These are phyloP conservation scores for Lichtheimia ornata DNA, from an alignment of 371 early-diverging fungal genomes.

Conservation along the genomic window DNA sequence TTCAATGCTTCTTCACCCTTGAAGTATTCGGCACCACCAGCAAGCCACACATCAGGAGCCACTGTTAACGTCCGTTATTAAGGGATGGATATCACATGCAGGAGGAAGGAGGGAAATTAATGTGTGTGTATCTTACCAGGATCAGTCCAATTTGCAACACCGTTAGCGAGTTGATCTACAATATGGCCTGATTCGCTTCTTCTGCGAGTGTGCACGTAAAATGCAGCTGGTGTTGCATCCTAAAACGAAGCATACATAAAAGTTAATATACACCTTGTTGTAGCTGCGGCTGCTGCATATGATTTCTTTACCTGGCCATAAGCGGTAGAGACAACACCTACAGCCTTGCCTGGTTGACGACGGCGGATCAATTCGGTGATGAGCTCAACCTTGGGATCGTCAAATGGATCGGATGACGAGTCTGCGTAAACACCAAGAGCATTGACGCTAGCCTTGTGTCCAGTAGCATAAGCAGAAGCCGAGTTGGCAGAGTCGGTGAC, in stretches of 20 bases:
- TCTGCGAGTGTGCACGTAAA: conserved; percentile 63
- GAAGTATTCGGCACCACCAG: conserved; percentile 68
- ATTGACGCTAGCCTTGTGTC: conserved; percentile 66
- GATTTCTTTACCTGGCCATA: conserved; percentile 26
- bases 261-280: not conserved
- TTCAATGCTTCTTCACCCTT: conserved; percentile 51
- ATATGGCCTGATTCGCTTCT: conserved; percentile 57
- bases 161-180: conserved; percentile 66
- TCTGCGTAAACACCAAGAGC: conserved; percentile 70
- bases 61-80: conserved; percentile 21
- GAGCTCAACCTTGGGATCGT: conserved; percentile 67
- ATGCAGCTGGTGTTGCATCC: conserved; percentile 79
- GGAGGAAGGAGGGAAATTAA: not conserved
- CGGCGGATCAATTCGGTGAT: conserved; percentile 73
- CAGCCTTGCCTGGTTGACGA: conserved; percentile 64
- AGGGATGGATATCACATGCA: not conserved
- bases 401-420: conserved; percentile 51
- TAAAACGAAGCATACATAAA: conserved; percentile 11
- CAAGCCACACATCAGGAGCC: conserved; percentile 70
- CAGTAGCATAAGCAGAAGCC: conserved; percentile 70
- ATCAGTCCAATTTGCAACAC: conserved; percentile 43
- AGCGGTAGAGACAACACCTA: conserved; percentile 78
- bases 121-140: conserved; percentile 30
- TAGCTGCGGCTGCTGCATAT: not conserved
- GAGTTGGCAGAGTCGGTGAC: conserved; percentile 81